phyloP scores from a whole-genome alignment of 495 filamentous ascomycete genomes.

The Talaromyces stipitatus region DNA sequence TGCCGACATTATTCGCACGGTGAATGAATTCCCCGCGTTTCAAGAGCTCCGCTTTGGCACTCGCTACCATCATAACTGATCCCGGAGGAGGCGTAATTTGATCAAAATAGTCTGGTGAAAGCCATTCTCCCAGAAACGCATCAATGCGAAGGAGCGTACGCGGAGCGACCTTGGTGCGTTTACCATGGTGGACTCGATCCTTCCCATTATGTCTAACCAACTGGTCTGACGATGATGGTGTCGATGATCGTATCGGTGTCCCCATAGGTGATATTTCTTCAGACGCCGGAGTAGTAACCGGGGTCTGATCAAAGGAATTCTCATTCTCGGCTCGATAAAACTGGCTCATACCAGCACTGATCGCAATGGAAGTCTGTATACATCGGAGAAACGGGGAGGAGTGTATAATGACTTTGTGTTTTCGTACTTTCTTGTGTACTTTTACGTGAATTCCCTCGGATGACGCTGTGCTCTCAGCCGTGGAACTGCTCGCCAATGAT shows the following conservation, averaged over 20 bases:
- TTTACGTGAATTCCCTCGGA: conserved; percentile 8
- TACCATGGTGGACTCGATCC: conserved; percentile 5
- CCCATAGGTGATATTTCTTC: conserved; percentile 7
- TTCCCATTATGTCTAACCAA: conserved; percentile 4
- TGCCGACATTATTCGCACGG: conserved; percentile 16
- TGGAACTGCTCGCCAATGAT: background rate
- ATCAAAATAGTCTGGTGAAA: conserved; percentile 87
- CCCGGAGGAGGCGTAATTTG: conserved; percentile 82
- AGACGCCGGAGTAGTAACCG: conserved; percentile 7
- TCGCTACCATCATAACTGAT: conserved; percentile 76
- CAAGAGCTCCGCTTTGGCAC: conserved; percentile 77
- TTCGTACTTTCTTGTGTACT: conserved; percentile 34
- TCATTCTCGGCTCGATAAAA: conserved; percentile 28
- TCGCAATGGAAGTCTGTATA: conserved; percentile 83
- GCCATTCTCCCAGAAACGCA: conserved; percentile 92
- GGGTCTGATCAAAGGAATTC: background rate
- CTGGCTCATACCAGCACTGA: conserved; percentile 80
- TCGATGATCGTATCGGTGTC: conserved; percentile 9
- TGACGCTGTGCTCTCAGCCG: background rate
- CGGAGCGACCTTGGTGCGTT: conserved; percentile 11
- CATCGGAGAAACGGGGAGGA: conserved; percentile 89
- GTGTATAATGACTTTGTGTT: conserved; percentile 78
- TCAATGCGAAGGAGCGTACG: conserved; percentile 62
- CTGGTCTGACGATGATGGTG: conserved; percentile 12
- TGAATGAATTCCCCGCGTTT: conserved; percentile 51